Evolutionary conservation across 306 rosid genomes (phyloP), one percentile per base, ranked within the genome.

Genomic region (Prunus campanulata): DNA sequence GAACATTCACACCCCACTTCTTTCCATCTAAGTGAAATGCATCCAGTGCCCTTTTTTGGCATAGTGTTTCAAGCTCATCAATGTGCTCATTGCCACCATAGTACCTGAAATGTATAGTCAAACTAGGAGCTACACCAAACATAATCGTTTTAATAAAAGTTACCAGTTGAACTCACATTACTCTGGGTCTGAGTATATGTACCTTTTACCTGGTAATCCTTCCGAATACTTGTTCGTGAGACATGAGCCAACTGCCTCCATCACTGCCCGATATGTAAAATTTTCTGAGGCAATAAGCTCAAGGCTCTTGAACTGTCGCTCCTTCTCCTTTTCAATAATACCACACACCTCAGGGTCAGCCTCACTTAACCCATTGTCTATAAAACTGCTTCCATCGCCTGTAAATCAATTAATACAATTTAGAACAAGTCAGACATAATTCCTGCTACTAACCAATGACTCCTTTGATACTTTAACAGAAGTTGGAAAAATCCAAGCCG

Each of bases 271-370:
- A 27, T 93, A 92, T 8, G 97, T 92, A 76, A 87, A 95, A 83
- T 95, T 95, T 83, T 95, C 98, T 0, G 98, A 95, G 74, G 98
- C 97, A 89, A 95, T 95, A 78, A 95, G 98, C 85, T 95, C 98
- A 47, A 95, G 93, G 80, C 97, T 95, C 77, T 74, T 95, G 78
- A 88, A 90, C 74, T 95, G 98, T 7, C 98, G 79, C 12, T 85
- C 81, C 85, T 95, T 95, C 79, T 95, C 99, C 83, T 86, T 89
- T 61, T 73, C 55, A 44, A 95, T 84, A 78, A 95, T 95, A 42
- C 70, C 68, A 69, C 61, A 77, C 51, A 95, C 98, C 78, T 88
- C 97, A 54, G 97, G 93, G 89, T 95, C 98, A 29, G 86, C 93
- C 81, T 92, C 99, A 74, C 84, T 80, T 84, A 95, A 83, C 48